A percentile compares a stretch with the other conserved stretches of the same genome.
phyloP scores from a whole-genome alignment of 495 filamentous ascomycete genomes.

The Xylaria curta region DNA sequence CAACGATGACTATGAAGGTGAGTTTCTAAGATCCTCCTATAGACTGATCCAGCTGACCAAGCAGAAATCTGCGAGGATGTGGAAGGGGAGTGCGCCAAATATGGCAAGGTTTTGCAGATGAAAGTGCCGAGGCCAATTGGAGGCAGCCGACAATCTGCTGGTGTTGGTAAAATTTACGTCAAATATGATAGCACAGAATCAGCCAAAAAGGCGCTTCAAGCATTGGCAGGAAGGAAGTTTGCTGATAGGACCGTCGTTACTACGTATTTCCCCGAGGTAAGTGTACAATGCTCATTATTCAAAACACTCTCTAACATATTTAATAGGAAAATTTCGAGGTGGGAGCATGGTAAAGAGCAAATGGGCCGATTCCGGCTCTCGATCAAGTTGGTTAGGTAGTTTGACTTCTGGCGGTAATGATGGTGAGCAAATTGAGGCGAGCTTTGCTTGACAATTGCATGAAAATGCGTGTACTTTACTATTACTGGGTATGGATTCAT shows the following conservation, averaged over 20 bases:
- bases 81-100: constrained; percentile 89
- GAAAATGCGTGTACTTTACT: constrained; percentile 28
- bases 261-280: constrained; percentile 91
- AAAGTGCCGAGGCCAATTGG: constrained; percentile 89
- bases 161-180: constrained; percentile 97
- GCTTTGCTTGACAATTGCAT: constrained; percentile 21
- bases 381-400: constrained; percentile 11
- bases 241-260: constrained; percentile 94
- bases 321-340: constrained; percentile 79
- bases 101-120: constrained; percentile 79
- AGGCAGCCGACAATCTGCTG: constrained; percentile 78
- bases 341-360: constrained; percentile 67
- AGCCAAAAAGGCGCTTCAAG: constrained; percentile 81
- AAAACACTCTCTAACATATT: constrained; percentile 13
- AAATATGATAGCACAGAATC: constrained; percentile 83
- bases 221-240: constrained; percentile 92
- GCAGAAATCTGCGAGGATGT: constrained; percentile 95
- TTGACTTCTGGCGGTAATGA: constrained; percentile 8
- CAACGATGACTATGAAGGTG: constrained; percentile 91
- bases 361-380: background rate
- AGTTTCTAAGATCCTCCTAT: constrained; percentile 29
- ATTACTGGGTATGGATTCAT: constrained; percentile 7
- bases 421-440: background rate
- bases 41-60: constrained; percentile 32
- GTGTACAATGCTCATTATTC: constrained; percentile 27